These are phyloP conservation scores for Colletotrichum sansevieriae DNA, from an alignment of 2,329 filamentous ascomycete genomes.

Conservation along the genomic window DNA sequence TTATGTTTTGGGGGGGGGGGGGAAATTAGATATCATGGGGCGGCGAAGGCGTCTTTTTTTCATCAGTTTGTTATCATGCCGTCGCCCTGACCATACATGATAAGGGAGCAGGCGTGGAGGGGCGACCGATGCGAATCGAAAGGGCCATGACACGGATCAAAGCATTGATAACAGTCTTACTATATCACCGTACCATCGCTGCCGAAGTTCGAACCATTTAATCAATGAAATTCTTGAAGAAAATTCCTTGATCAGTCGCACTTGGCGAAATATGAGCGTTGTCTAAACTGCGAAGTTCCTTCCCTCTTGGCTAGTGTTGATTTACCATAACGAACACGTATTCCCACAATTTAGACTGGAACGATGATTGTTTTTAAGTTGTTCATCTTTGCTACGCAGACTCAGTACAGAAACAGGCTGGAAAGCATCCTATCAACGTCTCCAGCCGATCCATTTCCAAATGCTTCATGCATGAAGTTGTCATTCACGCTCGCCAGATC, in stretches of 20 bases:
- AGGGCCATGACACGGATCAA: not conserved
- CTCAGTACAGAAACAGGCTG: conserved; percentile 10
- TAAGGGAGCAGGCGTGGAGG: too few relatives aligned
- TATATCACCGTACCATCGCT: conserved; percentile 1
- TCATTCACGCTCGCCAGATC: conserved; percentile 45
- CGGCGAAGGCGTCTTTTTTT: conserved; percentile 3
- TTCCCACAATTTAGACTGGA: too few relatives aligned
- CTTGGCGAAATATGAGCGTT: too few relatives aligned
- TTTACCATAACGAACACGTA: too few relatives aligned
- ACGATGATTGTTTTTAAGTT: too few relatives aligned
- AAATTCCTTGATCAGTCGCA: too few relatives aligned
- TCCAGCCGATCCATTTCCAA: conserved; percentile 45
- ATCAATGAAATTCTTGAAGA: too few relatives aligned
- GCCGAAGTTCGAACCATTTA: too few relatives aligned
- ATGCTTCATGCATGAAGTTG: conserved; percentile 47
- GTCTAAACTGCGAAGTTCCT: too few relatives aligned
- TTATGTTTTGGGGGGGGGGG: not conserved
- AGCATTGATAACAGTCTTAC: conserved; percentile 11
- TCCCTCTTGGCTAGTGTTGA: too few relatives aligned
- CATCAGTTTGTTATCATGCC: not conserved
- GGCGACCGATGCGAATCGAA: too few relatives aligned
- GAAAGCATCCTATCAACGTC: conserved; percentile 45
- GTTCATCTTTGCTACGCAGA: not conserved
- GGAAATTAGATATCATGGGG: conserved; percentile 1
- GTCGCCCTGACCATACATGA: not conserved